Conservation (phyloP, 1,139 yeast genomes). For the Lodderomyces elongisporus region DNA sequence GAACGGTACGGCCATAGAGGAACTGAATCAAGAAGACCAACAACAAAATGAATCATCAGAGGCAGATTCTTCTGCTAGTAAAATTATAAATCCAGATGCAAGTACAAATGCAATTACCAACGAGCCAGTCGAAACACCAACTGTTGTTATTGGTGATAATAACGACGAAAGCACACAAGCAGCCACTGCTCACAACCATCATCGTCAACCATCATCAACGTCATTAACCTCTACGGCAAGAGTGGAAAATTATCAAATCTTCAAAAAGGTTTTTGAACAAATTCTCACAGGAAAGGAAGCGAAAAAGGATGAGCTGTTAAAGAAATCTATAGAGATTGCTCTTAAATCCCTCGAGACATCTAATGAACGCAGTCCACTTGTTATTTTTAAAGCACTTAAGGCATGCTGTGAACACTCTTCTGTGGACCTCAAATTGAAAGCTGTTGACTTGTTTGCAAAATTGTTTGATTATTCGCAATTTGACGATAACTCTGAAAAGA, state of each 20-base stretch:
- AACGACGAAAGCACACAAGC: too few species aligned
- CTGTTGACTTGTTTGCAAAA: slow-evolving; percentile 43
- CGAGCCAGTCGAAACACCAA: too few species aligned
- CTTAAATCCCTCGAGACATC: slow-evolving; percentile 29
- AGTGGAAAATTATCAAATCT: slow-evolving; percentile 36
- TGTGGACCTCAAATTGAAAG: slow-evolving; percentile 30
- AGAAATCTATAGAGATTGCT: slow-evolving; percentile 30
- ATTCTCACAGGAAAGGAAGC: slow-evolving; percentile 36
- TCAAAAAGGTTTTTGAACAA: slow-evolving; percentile 34
- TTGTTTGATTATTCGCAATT: slow-evolving; percentile 41
- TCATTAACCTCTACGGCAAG: slow-evolving; percentile 16
- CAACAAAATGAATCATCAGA: too few species aligned
- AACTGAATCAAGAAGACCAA: too few species aligned
- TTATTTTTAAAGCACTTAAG: slow-evolving; percentile 38
- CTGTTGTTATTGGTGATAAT: too few species aligned
- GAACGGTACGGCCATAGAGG: too few species aligned
- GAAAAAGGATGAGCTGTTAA: slow-evolving; percentile 35
- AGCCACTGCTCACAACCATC: too few species aligned
- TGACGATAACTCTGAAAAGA: slow-evolving; percentile 36
- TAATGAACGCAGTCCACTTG: slow-evolving; percentile 28
- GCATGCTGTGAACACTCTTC: slow-evolving; percentile 30
- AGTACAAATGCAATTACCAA: too few species aligned
- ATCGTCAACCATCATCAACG: too few species aligned
- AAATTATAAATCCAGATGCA: too few species aligned
- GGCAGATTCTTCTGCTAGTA: too few species aligned